Evolutionary conservation across 1,139 yeast species (phyloP), one percentile per base, ranked within the genome.

Genomic region (Kodamaea sp.): DNA sequence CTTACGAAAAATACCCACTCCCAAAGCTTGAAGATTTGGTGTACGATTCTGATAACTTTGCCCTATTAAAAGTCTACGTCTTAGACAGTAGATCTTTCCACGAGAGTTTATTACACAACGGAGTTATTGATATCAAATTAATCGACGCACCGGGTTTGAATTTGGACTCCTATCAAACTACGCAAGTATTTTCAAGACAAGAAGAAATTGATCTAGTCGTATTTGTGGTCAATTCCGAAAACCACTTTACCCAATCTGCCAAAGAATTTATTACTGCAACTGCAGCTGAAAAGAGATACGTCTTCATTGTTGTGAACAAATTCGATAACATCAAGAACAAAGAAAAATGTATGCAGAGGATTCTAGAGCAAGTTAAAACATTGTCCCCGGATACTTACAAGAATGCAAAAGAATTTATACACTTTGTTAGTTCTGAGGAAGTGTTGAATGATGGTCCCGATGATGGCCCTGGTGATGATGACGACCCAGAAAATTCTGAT

Each of bases 121-220:
- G 97, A 1, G 86, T 89, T 7, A 88, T 92, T 31, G 97, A 94
- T 54, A 89, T 92, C 38, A 80, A 92, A 22, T 68, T 94, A 39
- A 90, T 94, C 35, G 99, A 94, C 63, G 97, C 97, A 0, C 99
- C 99, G 0, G 99, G 99, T 1, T 70, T 94, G 40, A 94, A 94
- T 54, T 74, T 89, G 73, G 97, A 92, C 53, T 86, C 94, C 9
- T 84, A 84, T 48, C 96, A 88, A 57, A 94, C 99, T 0, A 87
- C 97, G 1, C 96, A 90, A 53, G 90, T 94, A 0, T 90, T 90
- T 58, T 84, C 97, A 3, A 78, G 97, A 42, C 98, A 94, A 61
- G 98, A 94, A 53, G 98, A 94, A 55, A 94, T 94, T 46, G 99
- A 94, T 57, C 70, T 94, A 49, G 96, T 94, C 7, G 92, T 94